phyloP scores from a whole-genome alignment of 768 basidiomycete species.

The Dentipellis fragilis region DNA sequence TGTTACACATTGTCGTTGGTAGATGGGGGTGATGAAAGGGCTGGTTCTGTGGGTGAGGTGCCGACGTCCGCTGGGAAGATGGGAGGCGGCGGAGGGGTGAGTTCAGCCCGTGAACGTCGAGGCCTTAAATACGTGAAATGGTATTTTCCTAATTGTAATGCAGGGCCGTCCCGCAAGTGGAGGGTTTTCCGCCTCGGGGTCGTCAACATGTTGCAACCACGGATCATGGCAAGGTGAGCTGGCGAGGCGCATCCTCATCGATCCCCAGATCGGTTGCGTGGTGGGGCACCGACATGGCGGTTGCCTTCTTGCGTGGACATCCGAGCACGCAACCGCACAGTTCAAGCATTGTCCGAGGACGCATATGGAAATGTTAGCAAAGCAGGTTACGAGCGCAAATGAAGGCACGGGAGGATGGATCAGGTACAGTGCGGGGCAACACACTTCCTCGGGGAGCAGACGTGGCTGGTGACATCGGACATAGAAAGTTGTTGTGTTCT shows the following conservation, averaged over 20 bases:
- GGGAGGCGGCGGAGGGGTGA: too few species aligned
- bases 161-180: not conserved
- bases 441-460: slow-evolving; percentile 4
- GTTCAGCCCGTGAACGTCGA: too few species aligned
- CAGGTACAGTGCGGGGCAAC: slow-evolving; percentile 5
- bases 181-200: not conserved
- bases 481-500: not conserved
- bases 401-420: not conserved
- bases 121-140: too few species aligned
- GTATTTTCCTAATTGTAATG: too few species aligned
- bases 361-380: not conserved
- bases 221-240: not conserved
- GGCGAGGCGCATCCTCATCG: not conserved
- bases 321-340: not conserved
- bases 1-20: slow-evolving; percentile 7
- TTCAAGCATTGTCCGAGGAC: not conserved
- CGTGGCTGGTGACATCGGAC: slow-evolving; percentile 1
- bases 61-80: not conserved
- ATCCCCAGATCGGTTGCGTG: not conserved
- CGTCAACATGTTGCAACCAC: not conserved
- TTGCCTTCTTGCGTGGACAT: not conserved
- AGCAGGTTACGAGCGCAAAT: not conserved
- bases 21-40: not conserved
- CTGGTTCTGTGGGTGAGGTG: not conserved
- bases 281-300: not conserved